Conservation (phyloP, 768 basidiomycete species). For the Imleria badia region DNA sequence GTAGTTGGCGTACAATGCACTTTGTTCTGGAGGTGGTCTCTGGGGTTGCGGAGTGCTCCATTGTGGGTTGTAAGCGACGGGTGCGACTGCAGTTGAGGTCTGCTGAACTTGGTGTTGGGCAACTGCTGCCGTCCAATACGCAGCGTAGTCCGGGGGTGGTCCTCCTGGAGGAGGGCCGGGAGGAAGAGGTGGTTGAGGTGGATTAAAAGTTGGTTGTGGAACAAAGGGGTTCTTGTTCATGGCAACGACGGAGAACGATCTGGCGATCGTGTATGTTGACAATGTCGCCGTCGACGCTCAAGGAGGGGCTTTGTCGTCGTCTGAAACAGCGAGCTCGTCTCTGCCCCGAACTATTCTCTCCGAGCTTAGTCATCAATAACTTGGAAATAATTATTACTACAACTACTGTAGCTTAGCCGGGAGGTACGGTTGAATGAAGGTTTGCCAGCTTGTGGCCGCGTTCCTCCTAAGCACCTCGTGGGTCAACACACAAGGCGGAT, state of each 20-base stretch:
- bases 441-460: constrained; percentile 17
- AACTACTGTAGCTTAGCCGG: too few relatives aligned
- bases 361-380: constrained; percentile 25
- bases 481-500: not conserved
- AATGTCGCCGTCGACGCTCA: constrained; percentile 8
- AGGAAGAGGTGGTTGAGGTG: constrained; percentile 74
- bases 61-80: constrained; percentile 59
- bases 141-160: constrained; percentile 72
- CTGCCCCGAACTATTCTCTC: constrained; percentile 2
- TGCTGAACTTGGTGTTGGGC: constrained; percentile 44
- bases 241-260: constrained; percentile 8
- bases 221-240: constrained; percentile 90
- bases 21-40: constrained; percentile 74
- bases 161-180: constrained; percentile 78
- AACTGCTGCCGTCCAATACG: constrained; percentile 70
- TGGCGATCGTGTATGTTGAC: constrained; percentile 7
- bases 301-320: constrained; percentile 21
- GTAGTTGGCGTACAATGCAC: constrained; percentile 86
- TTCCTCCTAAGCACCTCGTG: constrained; percentile 11
- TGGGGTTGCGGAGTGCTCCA: constrained; percentile 65
- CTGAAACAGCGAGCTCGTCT: constrained; percentile 21
- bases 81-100: constrained; percentile 35
- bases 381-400: not conserved
- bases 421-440: not conserved
- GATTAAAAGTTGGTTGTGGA: constrained; percentile 64